phyloP scores from a whole-genome alignment of 1,284 basidiomycete species.

The Cutaneotrichosporon cavernicola region DNA sequence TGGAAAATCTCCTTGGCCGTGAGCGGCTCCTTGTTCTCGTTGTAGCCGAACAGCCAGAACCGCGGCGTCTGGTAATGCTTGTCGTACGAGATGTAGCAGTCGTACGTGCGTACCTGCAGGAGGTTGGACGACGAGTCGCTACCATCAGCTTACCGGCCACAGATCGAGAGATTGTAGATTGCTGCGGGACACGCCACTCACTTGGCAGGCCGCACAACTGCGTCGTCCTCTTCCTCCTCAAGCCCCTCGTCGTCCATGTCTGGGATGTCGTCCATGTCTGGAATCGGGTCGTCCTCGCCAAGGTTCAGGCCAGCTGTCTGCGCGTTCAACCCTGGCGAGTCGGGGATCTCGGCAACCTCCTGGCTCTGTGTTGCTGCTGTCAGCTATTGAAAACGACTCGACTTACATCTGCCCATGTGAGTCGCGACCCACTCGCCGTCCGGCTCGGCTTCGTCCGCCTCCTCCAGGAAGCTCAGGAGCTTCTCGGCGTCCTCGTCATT shows the following conservation, averaged over 20 bases:
- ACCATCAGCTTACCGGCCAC: background rate
- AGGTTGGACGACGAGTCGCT: slow-evolving; percentile 61
- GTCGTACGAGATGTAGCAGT: slow-evolving; percentile 98
- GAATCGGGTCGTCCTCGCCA: slow-evolving; percentile 59
- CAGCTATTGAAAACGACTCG: background rate
- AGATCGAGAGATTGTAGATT: too few species aligned
- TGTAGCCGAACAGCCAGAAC: slow-evolving; percentile 91
- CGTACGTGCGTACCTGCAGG: slow-evolving; percentile 94
- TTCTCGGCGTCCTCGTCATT: slow-evolving; percentile 92
- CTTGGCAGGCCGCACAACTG: slow-evolving; percentile 41
- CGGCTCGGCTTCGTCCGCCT: slow-evolving; percentile 49
- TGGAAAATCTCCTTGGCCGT: slow-evolving; percentile 91
- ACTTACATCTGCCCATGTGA: slow-evolving; percentile 51
- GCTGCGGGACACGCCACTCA: too few species aligned
- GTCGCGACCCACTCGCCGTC: slow-evolving; percentile 57
- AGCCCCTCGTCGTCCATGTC: slow-evolving; percentile 83
- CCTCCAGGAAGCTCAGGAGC: slow-evolving; percentile 60
- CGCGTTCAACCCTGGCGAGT: slow-evolving; percentile 35
- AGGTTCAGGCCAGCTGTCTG: slow-evolving; percentile 54
- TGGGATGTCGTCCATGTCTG: slow-evolving; percentile 86
- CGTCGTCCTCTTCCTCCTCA: slow-evolving; percentile 70
- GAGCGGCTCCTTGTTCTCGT: slow-evolving; percentile 86
- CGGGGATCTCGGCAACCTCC: slow-evolving; percentile 49
- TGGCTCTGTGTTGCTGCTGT: slow-evolving; percentile 25
- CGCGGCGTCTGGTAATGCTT: slow-evolving; percentile 97